Base-by-base conservation (phyloP, 805 yeast species). In the Jamesozyma lodderae region DNA sequence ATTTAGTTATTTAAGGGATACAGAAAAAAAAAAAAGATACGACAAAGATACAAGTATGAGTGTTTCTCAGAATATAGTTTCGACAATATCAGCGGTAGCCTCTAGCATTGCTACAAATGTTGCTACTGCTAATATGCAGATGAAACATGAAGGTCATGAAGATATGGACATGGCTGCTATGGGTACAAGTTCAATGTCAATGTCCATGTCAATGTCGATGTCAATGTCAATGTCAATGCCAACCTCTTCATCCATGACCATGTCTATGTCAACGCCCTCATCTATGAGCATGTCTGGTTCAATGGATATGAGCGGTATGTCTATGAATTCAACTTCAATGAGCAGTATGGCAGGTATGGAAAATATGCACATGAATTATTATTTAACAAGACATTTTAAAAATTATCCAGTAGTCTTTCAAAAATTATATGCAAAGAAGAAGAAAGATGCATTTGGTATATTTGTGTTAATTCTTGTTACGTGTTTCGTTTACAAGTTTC, bases 371-470 rank as follows among this genome's bases (percentile, higher is more conserved):
- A 81, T 81, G 88, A 75, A 73, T 55, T 70, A 67, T 62, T 73
- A 65, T 48, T 60, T 82, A 49, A 74, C 81, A 1, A 60, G 73
- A 0, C 50, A 59, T 2, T 81, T 65, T 57, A 45, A 57, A 2
- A 59, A 67, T 29, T 75, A 75, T 44, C 86, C 90, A 0, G 85
- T 82, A 0, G 51, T 82, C 4, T 82, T 82, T 61, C 59, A 67
- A 41, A 60, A 62, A 0, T 59, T 82, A 33, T 50, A 52, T 10
- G 90, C 90, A 2, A 47, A 63, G 2, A 63, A 60, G 30, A 72
- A 72, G 19, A 86, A 69, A 8, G 69, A 71, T 37, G 87, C 84
- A 0, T 82, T 82, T 56, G 94, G 90, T 18, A 80, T 82, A 13
- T 82, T 81, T 51, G 61, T 76, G 25, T 61, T 78, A 11, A 53